phyloP scores from a whole-genome alignment of 305 asterid species.

The Lippia alba region DNA sequence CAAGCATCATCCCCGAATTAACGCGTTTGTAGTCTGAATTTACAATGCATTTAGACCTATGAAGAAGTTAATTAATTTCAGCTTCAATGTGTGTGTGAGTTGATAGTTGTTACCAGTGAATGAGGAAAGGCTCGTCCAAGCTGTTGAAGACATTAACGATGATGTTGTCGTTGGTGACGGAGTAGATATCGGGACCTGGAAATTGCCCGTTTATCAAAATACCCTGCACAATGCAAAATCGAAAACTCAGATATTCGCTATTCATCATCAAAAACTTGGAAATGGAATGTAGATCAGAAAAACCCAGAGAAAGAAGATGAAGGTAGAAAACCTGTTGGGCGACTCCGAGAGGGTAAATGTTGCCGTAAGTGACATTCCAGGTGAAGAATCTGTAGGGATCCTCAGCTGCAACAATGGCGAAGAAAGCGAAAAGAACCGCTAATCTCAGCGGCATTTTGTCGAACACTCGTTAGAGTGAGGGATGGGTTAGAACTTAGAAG shows the following conservation, averaged over 20 bases:
- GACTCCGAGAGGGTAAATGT: conserved; percentile 79
- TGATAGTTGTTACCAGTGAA: conserved; percentile 64
- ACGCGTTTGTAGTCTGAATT: too few species aligned
- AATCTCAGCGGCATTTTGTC: conserved; percentile 37
- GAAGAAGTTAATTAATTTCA: not conserved
- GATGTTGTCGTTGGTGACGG: conserved; percentile 82
- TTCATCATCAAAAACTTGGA: not conserved
- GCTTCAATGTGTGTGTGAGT: not conserved
- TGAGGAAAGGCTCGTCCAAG: conserved; percentile 83
- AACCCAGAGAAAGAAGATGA: not conserved
- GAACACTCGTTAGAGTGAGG: not conserved
- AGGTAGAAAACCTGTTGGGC: conserved; percentile 65
- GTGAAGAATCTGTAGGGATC: conserved; percentile 81
- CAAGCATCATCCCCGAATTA: too few species aligned
- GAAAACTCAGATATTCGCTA: too few species aligned
- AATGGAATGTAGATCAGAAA: not conserved
- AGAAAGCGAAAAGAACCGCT: conserved; percentile 34
- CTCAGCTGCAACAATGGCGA: conserved; percentile 54
- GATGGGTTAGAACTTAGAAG: not conserved
- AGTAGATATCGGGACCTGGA: conserved; percentile 83
- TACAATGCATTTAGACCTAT: too few species aligned
- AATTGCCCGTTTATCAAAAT: conserved; percentile 89
- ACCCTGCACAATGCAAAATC: conserved; percentile 50
- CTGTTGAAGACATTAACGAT: conserved; percentile 76
- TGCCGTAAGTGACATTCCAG: conserved; percentile 88